Conservation (phyloP, 2,329 filamentous ascomycete genomes). For the Apiospora koreana region DNA sequence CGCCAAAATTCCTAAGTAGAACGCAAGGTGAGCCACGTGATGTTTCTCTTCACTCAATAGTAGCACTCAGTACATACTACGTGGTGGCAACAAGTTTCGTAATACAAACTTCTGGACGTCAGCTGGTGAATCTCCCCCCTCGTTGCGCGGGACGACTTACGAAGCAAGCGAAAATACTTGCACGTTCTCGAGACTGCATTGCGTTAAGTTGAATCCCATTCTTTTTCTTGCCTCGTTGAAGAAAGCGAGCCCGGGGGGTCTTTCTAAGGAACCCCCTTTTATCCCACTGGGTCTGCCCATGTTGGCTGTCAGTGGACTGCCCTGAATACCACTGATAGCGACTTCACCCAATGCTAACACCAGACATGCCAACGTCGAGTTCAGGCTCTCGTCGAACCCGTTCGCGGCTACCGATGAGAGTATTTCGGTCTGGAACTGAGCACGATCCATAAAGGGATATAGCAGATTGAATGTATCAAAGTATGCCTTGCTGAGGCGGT, state of each 20-base stretch:
- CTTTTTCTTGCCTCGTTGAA: constrained; percentile 64
- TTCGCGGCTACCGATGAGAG: constrained; percentile 46
- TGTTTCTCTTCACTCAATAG: constrained; percentile 14
- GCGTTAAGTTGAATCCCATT: constrained; percentile 57
- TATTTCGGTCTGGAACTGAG: constrained; percentile 50
- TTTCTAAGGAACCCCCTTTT: constrained; percentile 48
- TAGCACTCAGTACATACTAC: constrained; percentile 40
- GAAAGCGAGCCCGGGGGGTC: constrained; percentile 57
- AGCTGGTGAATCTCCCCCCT: neutral
- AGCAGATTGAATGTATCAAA: constrained; percentile 62
- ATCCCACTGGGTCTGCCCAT: constrained; percentile 45
- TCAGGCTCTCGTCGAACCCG: constrained; percentile 50
- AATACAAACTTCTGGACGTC: constrained; percentile 45
- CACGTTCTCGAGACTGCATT: constrained; percentile 59
- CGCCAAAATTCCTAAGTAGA: constrained; percentile 60
- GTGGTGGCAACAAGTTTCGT: constrained; percentile 52
- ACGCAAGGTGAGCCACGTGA: neutral
- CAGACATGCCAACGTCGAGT: constrained; percentile 55
- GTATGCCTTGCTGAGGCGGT: constrained; percentile 52
- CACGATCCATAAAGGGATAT: constrained; percentile 59
- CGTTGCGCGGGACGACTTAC: constrained; percentile 34
- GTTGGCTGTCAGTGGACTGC: constrained; percentile 43
- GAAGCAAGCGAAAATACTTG: constrained; percentile 59
- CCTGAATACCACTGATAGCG: constrained; percentile 51
- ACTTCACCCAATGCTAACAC: constrained; percentile 61